Evolutionary conservation across 768 basidiomycete genomes (phyloP), one percentile per base, ranked within the genome.

Genomic region (Xerocomellus dryophilus): DNA sequence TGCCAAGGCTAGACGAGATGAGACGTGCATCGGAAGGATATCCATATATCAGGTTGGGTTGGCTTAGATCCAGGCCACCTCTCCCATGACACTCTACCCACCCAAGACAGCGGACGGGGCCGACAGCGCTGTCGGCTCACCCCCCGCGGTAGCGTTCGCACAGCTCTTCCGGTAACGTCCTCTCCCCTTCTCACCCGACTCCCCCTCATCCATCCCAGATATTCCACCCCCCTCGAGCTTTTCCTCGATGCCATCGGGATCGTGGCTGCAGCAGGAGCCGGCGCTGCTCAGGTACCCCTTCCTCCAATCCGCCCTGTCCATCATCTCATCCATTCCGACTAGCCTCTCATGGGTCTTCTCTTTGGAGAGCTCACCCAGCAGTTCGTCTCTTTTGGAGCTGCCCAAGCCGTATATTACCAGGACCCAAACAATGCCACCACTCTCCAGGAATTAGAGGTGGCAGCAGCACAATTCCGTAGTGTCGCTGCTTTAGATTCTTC

Each of bases 291-390:
- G 77, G 88, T 89, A 56, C 63, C 21, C 48, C 10, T 46, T 49
- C 36, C 51, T 21, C 42, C 25, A 29, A 21, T 34, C 9, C 27
- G 39, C 43, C 42, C 42, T n/a, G 7, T 39, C 18, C 18, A 3
- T 36, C 18, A 1, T n/a, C 58, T 61, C 41, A 57, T 21, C 2
- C 40, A 3, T 12, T 20, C 32, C 20, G 14, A 42, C 7, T 51
- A 88, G 84, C 88, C 87, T 5, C 74, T 89, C 41, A 88, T 91
- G 87, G 83, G 83, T 59, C 72, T 97, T 50, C 78, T 97, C 38
- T 96, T 97, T 67, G 93, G 93, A 38, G 82, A 82, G 46, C 81
- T 95, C 45, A 87, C 87, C 0, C 79, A 90, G 60, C 71, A 78
- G 35, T 93, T 92, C 70, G 86, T 92, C 63, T 48, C 59, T 8